Base-by-base conservation (phyloP, 2,329 filamentous ascomycete genomes). In the Penicillium sp. region DNA sequence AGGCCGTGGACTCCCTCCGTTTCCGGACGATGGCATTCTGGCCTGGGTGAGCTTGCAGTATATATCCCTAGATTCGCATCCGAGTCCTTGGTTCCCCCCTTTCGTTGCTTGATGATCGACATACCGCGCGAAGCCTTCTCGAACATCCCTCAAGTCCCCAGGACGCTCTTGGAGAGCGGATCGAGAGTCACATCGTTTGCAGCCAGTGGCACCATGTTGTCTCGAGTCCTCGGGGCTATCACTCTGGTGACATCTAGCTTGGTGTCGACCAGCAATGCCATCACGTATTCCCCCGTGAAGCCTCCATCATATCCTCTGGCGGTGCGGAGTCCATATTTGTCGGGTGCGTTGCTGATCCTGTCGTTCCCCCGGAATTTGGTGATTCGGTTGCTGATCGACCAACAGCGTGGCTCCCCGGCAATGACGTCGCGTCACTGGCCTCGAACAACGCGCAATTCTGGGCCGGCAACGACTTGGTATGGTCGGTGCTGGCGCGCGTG, bases 281-380 rank as follows among this genome's bases (percentile, higher is more conserved):
- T 48, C 18, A 41, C 20, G 5, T 54, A 50, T 30, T 39, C 42
- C 15, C 52, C 48, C 4, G 28, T 50, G n/a, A 45, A 51, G 26
- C 62, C 64, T 13, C 67, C 65, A 5, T 65, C 66, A 8, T 70
- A 68, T 50, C 65, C 66, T 3, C 44, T 70, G 31, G 66, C 65
- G 2, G 65, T 70, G 29, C 58, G 58, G 21, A 67, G 61, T 49
- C 64, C 65, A 26, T 68, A 68, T 47, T 48, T 68, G 20, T 67
- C 62, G 36, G 43, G 53, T 56, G 23, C 35, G 53, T 46, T 23
- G 34, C 29, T 36, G 39, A 43, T 37, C 33, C 7, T 33, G n/a
- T n/a, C n/a, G n/a, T n/a, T 16, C 13, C 23, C 11, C 25, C 11
- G 30, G 15, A 11, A n/a, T 27, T 4, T n/a, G 5, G 5, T 27